A percentile compares a stretch with the other conserved stretches of the same genome.
These are phyloP conservation scores for Thraustochytrium striatum DNA, from an alignment of 352 stramenopile species.

Conservation along the genomic window DNA sequence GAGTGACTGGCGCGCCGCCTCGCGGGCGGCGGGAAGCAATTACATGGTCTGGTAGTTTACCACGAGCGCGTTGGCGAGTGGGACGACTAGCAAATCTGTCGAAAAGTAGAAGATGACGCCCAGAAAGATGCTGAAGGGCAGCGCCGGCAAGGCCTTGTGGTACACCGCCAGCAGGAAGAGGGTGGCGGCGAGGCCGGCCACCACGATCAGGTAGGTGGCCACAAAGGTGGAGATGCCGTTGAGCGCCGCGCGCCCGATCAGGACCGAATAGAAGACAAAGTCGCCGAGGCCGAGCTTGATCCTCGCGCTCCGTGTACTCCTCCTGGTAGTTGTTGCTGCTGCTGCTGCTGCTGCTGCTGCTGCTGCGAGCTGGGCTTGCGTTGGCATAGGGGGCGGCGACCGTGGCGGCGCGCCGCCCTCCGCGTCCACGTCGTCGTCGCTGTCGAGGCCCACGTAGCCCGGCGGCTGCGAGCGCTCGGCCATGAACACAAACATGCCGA, in stretches of 20 bases:
- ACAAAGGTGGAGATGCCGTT: constrained; percentile 88
- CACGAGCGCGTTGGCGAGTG: neutral
- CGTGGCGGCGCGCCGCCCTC: neutral
- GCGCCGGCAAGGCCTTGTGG: constrained; percentile 80
- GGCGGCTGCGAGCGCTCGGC: neutral
- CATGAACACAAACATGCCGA: constrained; percentile 44
- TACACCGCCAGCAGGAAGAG: constrained; percentile 85
- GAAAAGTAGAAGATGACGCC: constrained; percentile 54
- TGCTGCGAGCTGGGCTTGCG: too few relatives aligned
- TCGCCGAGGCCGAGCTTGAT: constrained; percentile 87
- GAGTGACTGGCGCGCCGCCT: too few relatives aligned
- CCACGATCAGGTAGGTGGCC: constrained; percentile 84
- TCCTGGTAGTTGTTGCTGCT: constrained; percentile 54
- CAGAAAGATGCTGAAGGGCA: constrained; percentile 91
- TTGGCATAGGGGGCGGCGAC: neutral
- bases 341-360: neutral
- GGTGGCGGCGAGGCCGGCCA: constrained; percentile 80
- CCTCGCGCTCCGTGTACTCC: constrained; percentile 51
- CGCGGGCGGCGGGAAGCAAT: neutral
- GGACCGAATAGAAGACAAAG: constrained; percentile 97
- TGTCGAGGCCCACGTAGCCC: neutral
- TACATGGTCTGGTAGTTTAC: constrained; percentile 5
- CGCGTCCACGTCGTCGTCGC: neutral
- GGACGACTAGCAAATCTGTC: constrained; percentile 14
- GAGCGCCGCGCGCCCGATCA: constrained; percentile 89